Evolutionary conservation across 2,329 filamentous ascomycete genomes (phyloP).

Genomic region (Pyrenochaeta sp.): DNA sequence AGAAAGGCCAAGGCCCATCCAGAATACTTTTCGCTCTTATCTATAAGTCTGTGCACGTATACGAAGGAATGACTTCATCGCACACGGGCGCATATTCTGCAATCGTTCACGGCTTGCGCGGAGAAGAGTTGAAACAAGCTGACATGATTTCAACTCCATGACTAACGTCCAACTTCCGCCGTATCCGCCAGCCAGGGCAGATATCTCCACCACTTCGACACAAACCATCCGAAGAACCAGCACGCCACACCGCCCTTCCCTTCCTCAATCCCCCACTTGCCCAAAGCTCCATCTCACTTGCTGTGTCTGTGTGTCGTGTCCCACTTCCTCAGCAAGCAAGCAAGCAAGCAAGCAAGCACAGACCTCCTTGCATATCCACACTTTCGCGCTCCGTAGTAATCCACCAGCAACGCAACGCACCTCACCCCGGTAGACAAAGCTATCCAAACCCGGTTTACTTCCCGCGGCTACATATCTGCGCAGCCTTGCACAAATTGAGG

Average conservation of each 20-base stretch:
- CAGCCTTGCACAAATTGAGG: slow-evolving; percentile 12
- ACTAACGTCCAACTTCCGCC: background rate
- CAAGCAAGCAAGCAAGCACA: background rate
- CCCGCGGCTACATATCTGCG: slow-evolving; percentile 19
- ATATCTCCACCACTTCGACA: background rate
- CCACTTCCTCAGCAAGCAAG: background rate
- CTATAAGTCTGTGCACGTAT: too few species aligned
- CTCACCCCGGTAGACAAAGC: background rate
- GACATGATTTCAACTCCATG: background rate
- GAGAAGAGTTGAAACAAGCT: background rate
- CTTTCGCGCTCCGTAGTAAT: background rate
- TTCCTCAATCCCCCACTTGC: slow-evolving; percentile 1
- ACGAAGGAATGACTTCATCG: too few species aligned
- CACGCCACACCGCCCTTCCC: slow-evolving; percentile 24
- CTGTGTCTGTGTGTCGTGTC: background rate
- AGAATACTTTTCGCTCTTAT: too few species aligned
- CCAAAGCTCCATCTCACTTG: background rate
- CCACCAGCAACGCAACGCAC: background rate
- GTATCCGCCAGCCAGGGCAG: background rate
- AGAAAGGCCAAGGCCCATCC: background rate
- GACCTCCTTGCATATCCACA: background rate
- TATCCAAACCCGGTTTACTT: slow-evolving; percentile 4
- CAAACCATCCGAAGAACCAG: slow-evolving; percentile 1
- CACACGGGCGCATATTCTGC: too few species aligned
- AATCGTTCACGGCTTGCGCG: too few species aligned